Conservation (phyloP, 495 filamentous ascomycete species). For the Neurospora cerealis region DNA sequence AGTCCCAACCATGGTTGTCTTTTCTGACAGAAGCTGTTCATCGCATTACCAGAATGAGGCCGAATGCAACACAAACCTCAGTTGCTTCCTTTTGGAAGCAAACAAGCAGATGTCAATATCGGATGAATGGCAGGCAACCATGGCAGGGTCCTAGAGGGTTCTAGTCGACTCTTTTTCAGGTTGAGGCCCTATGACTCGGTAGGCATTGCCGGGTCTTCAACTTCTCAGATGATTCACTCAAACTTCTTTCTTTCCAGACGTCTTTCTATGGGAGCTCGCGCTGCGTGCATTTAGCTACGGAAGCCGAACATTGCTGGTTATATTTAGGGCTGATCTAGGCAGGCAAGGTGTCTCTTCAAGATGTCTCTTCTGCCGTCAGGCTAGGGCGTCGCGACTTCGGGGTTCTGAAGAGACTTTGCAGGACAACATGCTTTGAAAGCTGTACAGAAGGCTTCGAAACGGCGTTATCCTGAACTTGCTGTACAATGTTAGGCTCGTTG, state of each 20-base stretch:
- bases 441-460: not conserved
- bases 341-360: not conserved
- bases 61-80: not conserved
- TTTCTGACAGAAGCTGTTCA: not conserved
- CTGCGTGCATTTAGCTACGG: not conserved
- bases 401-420: not conserved
- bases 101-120: not conserved
- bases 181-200: not conserved
- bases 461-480: not conserved
- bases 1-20: not conserved
- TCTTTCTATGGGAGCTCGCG: not conserved
- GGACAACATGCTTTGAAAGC: too few relatives aligned
- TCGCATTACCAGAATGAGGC: not conserved
- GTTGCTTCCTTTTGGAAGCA: not conserved
- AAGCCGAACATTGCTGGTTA: not conserved
- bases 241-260: not conserved
- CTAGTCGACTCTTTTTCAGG: not conserved
- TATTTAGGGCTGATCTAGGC: not conserved
- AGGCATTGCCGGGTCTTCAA: not conserved
- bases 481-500: not conserved
- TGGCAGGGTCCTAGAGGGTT: not conserved
- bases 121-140: not conserved
- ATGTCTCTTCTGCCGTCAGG: not conserved
- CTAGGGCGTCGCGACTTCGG: not conserved
- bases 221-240: not conserved